Percentiles rank a stretch among this genome's conserved stretches.
These are phyloP conservation scores for Komagataea norvegica DNA, from an alignment of 1,139 yeast species.

Conservation along the genomic window DNA sequence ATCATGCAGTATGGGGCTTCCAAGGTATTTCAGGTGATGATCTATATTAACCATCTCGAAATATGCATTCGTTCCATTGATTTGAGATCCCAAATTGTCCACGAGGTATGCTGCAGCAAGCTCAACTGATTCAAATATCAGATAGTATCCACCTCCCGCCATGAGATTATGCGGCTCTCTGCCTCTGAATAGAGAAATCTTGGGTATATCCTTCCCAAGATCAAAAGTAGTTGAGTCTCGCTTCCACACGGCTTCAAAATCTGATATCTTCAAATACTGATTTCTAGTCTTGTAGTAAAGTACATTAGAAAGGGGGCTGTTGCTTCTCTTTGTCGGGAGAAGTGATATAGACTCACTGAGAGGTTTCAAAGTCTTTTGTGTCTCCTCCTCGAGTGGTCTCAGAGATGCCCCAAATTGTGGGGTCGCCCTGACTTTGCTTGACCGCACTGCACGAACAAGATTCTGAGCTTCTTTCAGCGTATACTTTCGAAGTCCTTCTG, in stretches of 20 bases:
- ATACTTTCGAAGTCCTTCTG: no score
- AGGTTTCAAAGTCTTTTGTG: no score
- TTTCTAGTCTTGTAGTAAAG: slow-evolving; percentile 36
- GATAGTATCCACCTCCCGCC: slow-evolving; percentile 46
- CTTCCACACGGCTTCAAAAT: slow-evolving; percentile 30
- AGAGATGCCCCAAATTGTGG: no score
- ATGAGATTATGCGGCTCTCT: slow-evolving; percentile 43
- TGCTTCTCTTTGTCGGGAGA: slow-evolving; percentile 7
- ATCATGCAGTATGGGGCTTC: slow-evolving; percentile 25
- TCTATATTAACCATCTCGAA: slow-evolving; percentile 39
- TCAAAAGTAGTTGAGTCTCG: slow-evolving; percentile 5
- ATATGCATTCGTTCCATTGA: slow-evolving; percentile 47
- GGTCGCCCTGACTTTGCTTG: no score
- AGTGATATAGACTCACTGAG: no score
- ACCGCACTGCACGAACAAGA: no score
- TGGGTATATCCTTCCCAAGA: neutral
- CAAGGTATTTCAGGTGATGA: slow-evolving; percentile 24
- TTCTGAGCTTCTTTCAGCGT: no score
- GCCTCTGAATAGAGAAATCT: slow-evolving; percentile 40
- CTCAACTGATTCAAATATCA: slow-evolving; percentile 42
- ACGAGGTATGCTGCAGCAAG: slow-evolving; percentile 48
- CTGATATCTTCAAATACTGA: slow-evolving; percentile 36
- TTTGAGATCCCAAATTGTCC: slow-evolving; percentile 43
- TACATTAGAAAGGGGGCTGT: slow-evolving; percentile 24
- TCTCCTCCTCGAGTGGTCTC: no score